Percentiles rank a stretch among this genome's conserved stretches.
Conservation (phyloP, 2,329 filamentous ascomycete species). For the Penicillium sp. region DNA sequence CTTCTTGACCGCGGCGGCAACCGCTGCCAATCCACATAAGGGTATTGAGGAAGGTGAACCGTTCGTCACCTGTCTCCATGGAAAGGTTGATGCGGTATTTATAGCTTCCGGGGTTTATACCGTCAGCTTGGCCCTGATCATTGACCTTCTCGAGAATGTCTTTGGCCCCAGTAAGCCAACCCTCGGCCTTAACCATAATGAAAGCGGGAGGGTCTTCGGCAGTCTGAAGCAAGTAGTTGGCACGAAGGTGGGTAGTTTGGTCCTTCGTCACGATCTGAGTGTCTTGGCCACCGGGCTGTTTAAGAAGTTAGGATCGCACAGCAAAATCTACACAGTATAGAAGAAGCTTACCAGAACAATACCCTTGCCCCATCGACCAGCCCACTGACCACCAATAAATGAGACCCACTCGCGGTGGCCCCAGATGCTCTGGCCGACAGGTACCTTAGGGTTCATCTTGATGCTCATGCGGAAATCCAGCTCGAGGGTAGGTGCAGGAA, state of each 20-base stretch:
- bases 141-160: conserved; percentile 52
- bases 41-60: conserved; percentile 52
- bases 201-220: conserved; percentile 53
- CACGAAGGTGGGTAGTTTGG: conserved; percentile 46
- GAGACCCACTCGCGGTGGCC: conserved; percentile 55
- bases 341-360: conserved; percentile 47
- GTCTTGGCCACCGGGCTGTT: conserved; percentile 52
- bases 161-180: conserved; percentile 52
- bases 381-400: conserved; percentile 54
- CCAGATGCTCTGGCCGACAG: conserved; percentile 48
- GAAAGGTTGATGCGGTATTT: conserved; percentile 50
- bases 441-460: conserved; percentile 53
- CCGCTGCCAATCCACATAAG: conserved; percentile 54
- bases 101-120: conserved; percentile 50
- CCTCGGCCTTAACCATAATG: conserved; percentile 49
- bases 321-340: too few relatives aligned
- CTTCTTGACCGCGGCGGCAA: conserved; percentile 48
- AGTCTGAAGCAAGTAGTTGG: conserved; percentile 52
- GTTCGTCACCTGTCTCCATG: conserved; percentile 53
- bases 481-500: conserved; percentile 50
- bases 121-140: conserved; percentile 46
- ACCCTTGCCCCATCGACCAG: conserved; percentile 54
- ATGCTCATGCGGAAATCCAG: conserved; percentile 57
- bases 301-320: not conserved
- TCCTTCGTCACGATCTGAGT: conserved; percentile 52